Evolutionary conservation across 768 basidiomycete species (phyloP), one percentile per base, ranked within the genome.

Genomic region (Boletus reticuloceps): DNA sequence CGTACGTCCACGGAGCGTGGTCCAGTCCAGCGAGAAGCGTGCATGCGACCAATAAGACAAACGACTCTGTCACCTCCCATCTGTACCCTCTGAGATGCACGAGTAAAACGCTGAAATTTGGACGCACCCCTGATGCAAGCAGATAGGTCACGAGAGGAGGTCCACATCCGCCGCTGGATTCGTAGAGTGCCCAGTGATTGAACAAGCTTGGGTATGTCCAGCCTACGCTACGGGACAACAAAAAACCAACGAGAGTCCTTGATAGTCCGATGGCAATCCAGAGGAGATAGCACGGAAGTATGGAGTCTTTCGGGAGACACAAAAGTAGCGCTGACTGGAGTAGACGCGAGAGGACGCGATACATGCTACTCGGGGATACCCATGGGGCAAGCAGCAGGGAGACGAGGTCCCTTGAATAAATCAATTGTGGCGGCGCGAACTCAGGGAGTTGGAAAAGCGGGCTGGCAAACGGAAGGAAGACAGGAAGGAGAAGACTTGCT

Each of bases 1-100:
- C 59, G 41, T 77, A 77, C 22, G 75, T 77, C 75, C 76, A 78
- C 10, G 75, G 74, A 6, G 71, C 65, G 14, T 66, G 50, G 39
- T 77, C 77, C 20, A 77, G 54, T 58, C 50, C 64, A 36, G 52
- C 38, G 11, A 70, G 51, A 6, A 59, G 45, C n/a, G 22, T 25
- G 14, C 55, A 62, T 19, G 54, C 11, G 41, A 42, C 32, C 42
- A 66, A 36, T 20, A 61, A 39, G 8, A 37, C 14, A 16, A 64
- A 20, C 10, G 45, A 47, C 11, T 70, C 60, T 12, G 56, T 52
- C 12, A 34, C 52, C 37, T 68, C 62, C 58, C 59, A 58, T 41
- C 43, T 44, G 25, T 51, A 32, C 20, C 59, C 53, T 57, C 47
- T 58, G 32, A 65, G 42, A 47, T 5, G 43, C 8, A 45, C 6